Conservation (phyloP, 2,329 filamentous ascomycete species). For the Calonectria hongkongensis region DNA sequence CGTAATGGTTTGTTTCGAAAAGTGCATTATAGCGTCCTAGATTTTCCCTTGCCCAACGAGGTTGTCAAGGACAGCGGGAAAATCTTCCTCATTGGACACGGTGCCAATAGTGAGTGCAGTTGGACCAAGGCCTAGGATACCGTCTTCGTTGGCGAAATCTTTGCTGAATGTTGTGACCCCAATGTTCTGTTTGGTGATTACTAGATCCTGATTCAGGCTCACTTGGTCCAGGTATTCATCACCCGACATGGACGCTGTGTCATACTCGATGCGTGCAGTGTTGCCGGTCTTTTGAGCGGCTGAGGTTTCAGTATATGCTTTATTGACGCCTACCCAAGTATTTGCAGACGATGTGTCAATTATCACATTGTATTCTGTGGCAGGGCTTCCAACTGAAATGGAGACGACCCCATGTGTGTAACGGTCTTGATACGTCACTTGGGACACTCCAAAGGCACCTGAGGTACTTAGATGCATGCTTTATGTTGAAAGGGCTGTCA, state of each 20-base stretch:
- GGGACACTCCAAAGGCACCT: not conserved
- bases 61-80: conserved; percentile 7
- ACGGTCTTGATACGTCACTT: not conserved
- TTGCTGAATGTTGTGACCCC: not conserved
- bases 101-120: not conserved
- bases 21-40: not conserved
- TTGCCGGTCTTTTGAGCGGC: not conserved
- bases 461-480: not conserved
- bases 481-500: too few species aligned
- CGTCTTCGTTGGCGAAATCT: not conserved
- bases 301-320: not conserved
- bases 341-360: not conserved
- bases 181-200: not conserved
- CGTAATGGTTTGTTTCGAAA: not conserved
- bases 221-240: not conserved
- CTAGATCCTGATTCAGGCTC: not conserved
- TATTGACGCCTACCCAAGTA: not conserved
- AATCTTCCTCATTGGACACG: not conserved
- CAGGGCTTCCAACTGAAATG: not conserved
- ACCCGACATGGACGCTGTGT: not conserved
- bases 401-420: not conserved
- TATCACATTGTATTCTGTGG: not conserved
- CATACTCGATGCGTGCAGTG: not conserved
- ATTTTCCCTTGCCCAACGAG: not conserved
- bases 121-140: not conserved